A percentile compares a stretch with the other conserved stretches of the same genome.
Conservation (phyloP, 176 grass and related monocot genomes). For the Chloris gayana region DNA sequence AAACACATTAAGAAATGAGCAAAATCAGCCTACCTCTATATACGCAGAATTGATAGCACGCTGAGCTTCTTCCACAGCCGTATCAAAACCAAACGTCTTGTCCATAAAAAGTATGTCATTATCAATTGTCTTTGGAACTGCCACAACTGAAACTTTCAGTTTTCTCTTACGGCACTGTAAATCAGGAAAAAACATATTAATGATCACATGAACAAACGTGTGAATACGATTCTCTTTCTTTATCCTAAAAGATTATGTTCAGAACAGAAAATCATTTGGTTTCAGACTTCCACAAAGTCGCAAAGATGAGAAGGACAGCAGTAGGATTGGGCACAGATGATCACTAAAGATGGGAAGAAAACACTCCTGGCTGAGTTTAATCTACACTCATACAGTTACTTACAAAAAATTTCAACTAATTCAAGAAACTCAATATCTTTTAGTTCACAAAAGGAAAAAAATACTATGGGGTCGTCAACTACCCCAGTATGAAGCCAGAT, state of each 20-base stretch:
- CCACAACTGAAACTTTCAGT: constrained; percentile 89
- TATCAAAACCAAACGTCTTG: constrained; percentile 99
- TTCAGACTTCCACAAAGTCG: neutral
- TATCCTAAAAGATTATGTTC: constrained; percentile 8
- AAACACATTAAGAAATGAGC: constrained; percentile 12
- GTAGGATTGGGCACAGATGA: neutral
- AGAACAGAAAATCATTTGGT: neutral
- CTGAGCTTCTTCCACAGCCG: constrained; percentile 96
- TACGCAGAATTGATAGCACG: constrained; percentile 95
- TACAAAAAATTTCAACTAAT: neutral
- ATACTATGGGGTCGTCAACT: neutral
- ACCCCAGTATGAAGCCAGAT: neutral
- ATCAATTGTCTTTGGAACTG: constrained; percentile 96
- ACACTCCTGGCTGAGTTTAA: neutral
- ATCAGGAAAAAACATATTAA: constrained; percentile 5
- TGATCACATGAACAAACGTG: neutral
- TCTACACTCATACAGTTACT: neutral
- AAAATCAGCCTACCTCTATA: constrained; percentile 67
- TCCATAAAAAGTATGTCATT: constrained; percentile 99
- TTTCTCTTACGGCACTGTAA: constrained; percentile 91
- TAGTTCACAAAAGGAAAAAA: neutral
- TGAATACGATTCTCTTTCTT: constrained; percentile 1
- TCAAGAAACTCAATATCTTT: neutral
- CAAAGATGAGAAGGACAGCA: neutral
- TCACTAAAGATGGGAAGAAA: neutral